Conservation (phyloP, 2,329 filamentous ascomycete species). For the Dactylellina haptotyla region DNA sequence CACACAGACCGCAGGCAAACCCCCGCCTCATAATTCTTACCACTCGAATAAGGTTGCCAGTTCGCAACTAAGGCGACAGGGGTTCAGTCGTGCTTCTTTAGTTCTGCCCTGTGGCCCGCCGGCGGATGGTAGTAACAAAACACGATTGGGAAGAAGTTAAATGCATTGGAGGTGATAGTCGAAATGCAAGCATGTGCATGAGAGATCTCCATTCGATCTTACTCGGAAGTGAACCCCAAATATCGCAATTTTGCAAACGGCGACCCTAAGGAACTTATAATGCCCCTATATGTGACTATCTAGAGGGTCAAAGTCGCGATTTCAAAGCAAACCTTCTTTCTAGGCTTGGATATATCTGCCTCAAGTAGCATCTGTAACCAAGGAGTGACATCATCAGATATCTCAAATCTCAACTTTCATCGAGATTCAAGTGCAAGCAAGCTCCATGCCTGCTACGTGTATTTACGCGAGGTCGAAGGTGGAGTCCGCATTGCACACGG, state of each 20-base stretch:
- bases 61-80: constrained; percentile 22
- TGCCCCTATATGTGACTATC: not conserved
- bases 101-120: constrained; percentile 52
- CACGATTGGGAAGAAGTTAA: not conserved
- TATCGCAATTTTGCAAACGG: constrained; percentile 2
- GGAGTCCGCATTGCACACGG: constrained; percentile 9
- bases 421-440: constrained; percentile 16
- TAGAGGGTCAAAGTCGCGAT: too few species aligned
- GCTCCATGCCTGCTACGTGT: constrained; percentile 26
- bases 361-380: not conserved
- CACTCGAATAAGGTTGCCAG: constrained; percentile 46
- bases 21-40: constrained; percentile 39
- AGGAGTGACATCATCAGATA: constrained; percentile 25
- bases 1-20: constrained; percentile 49
- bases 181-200: constrained; percentile 20
- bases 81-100: constrained; percentile 9
- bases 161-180: constrained; percentile 11
- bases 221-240: not conserved
- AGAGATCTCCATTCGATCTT: constrained; percentile 11
- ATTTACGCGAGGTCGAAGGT: constrained; percentile 37
- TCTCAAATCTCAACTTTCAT: constrained; percentile 17
- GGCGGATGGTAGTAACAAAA: constrained; percentile 16
- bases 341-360: too few species aligned
- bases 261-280: not conserved
- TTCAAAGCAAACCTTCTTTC: too few species aligned